These are phyloP conservation scores for Candida sithepensis DNA, from an alignment of 805 yeast species.

Conservation along the genomic window DNA sequence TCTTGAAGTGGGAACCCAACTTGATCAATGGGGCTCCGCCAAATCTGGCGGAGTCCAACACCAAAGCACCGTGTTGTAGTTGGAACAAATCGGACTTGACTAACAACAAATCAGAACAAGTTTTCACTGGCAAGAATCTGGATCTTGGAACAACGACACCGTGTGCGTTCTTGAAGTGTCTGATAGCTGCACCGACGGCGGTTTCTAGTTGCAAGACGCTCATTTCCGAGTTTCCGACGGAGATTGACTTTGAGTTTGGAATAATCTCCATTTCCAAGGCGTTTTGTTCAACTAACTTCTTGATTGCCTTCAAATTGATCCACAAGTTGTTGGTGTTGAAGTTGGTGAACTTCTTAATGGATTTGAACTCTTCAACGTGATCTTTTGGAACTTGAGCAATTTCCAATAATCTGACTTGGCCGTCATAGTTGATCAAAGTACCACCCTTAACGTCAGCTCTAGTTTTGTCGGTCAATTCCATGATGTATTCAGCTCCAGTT, in stretches of 20 bases:
- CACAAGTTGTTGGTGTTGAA: slow-evolving; percentile 98
- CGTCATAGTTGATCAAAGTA: slow-evolving; percentile 93
- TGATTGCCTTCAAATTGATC: slow-evolving; percentile 93
- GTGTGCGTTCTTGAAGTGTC: slow-evolving; percentile 91
- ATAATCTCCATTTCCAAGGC: slow-evolving; percentile 88
- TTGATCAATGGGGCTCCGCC: slow-evolving; percentile 93
- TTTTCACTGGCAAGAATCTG: slow-evolving; percentile 96
- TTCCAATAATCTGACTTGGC: slow-evolving; percentile 89
- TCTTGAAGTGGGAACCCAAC: slow-evolving; percentile 94
- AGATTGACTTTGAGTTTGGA: slow-evolving; percentile 86
- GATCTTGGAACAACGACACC: slow-evolving; percentile 99
- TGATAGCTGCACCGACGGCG: slow-evolving; percentile 98
- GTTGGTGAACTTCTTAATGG: slow-evolving; percentile 95
- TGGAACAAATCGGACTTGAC: slow-evolving; percentile 93
- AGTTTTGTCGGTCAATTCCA: slow-evolving; percentile 98
- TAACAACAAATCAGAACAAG: slow-evolving; percentile 88
- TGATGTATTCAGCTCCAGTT: slow-evolving; percentile 87
- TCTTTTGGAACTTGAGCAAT: slow-evolving; percentile 98
- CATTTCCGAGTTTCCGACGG: slow-evolving; percentile 70
- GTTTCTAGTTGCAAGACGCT: slow-evolving; percentile 95
- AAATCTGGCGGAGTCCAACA: slow-evolving; percentile 77
- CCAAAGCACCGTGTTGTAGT: slow-evolving; percentile 87
- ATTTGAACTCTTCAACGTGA: slow-evolving; percentile 96
- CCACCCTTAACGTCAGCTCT: slow-evolving; percentile 99
- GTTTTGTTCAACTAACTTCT: slow-evolving; percentile 82